Evolutionary conservation across 2,329 filamentous ascomycete species (phyloP), one percentile per base, ranked within the genome.

Genomic region (Microcyclosporella mali): DNA sequence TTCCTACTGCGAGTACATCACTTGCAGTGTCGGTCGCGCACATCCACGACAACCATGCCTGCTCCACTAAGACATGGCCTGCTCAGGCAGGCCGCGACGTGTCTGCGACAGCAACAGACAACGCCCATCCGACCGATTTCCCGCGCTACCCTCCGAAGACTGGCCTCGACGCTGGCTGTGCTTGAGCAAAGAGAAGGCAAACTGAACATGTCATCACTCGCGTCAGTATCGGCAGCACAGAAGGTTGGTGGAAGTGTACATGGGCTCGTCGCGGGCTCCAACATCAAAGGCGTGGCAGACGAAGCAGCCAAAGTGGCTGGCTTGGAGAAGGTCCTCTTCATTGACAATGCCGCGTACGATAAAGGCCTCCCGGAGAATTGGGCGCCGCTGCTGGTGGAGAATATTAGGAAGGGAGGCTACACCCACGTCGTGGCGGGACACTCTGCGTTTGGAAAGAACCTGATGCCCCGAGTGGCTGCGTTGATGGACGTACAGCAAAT

Each of bases 341-440:
- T 97, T 15, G 86, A 95, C 52, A 97, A 88, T 68, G 80, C 73
- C 41, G 85, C 87, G 38, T 98, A 98, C 62, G 89, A 97, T 61
- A 94, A 89, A 80, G 88, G 88, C 37, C 78, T 98, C 2, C 82
- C 92, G 40, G 92, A 98, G 71, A 95, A 87, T 73, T 97, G 79
- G 62, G 92, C 90, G n/a, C 85, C 88, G 43, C 74, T 98, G 35
- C 74, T 98, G 31, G 85, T 88, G 39, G 90, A 97, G 67, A 98
- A 97, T 68, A 90, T 97, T 68, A 94, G 94, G 72, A 92, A 92
- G 65, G 89, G 87, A 47, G 86, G 83, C 47, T 97, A 88, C 67
- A 94, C 89, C 48, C 92, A 98, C 63, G 78, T 98, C 51, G 77
- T 98, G 58, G 85, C 84, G 30, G 84, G 85, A 42, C 88, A 97